phyloP scores from a whole-genome alignment of 2,329 filamentous ascomycete species.

The Furcasterigmium furcatum region DNA sequence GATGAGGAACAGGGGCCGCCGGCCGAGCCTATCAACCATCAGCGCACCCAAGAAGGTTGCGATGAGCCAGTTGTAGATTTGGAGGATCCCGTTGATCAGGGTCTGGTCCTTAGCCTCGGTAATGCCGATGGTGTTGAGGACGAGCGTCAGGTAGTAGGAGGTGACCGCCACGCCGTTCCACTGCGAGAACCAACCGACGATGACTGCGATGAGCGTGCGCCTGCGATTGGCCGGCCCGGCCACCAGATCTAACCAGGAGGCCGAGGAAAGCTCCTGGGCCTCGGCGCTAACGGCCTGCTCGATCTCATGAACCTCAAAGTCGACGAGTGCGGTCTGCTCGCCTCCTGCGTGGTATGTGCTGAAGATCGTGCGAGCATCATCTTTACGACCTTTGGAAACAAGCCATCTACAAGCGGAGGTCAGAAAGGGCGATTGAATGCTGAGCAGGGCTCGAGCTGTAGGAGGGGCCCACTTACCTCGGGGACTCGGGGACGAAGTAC shows the following conservation, averaged over 20 bases:
- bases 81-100: slow-evolving; percentile 31
- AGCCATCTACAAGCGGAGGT: slow-evolving; percentile 24
- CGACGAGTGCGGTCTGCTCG: slow-evolving; percentile 29
- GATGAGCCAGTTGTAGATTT: slow-evolving; percentile 8
- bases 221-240: slow-evolving; percentile 22
- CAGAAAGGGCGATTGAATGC: background rate
- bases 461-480: slow-evolving; percentile 2
- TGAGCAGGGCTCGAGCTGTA: too few species aligned
- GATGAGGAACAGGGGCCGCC: slow-evolving; percentile 27
- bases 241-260: slow-evolving; percentile 7
- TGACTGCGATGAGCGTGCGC: slow-evolving; percentile 17
- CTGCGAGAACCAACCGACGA: slow-evolving; percentile 19
- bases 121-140: slow-evolving; percentile 25
- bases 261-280: slow-evolving; percentile 15
- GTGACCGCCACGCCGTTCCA: slow-evolving; percentile 27
- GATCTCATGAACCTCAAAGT: slow-evolving; percentile 36
- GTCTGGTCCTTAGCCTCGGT: slow-evolving; percentile 30
- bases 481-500: slow-evolving; percentile 20
- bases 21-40: slow-evolving; percentile 21
- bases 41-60: slow-evolving; percentile 13
- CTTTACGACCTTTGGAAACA: background rate
- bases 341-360: slow-evolving; percentile 23
- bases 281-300: slow-evolving; percentile 16
- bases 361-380: slow-evolving; percentile 11
- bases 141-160: slow-evolving; percentile 30